phyloP scores from a whole-genome alignment of 257 asterid species.

The Primulina eburnea region DNA sequence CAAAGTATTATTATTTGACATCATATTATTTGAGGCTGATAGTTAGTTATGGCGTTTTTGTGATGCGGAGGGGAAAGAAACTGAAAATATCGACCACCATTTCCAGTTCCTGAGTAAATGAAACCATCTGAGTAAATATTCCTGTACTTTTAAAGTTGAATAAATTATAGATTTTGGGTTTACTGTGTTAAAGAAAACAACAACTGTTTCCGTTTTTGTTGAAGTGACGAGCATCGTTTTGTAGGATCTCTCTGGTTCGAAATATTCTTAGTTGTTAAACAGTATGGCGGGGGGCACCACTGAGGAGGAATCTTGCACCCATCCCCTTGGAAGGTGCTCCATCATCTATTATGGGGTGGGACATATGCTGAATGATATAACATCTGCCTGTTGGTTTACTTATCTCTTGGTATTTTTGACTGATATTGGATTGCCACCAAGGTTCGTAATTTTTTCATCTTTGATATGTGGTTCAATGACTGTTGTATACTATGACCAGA shows the following conservation, averaged over 20 bases:
- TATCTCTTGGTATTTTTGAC: slow-evolving; percentile 87
- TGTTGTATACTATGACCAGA: background rate
- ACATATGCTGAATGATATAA: slow-evolving; percentile 89
- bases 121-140: too few relatives aligned
- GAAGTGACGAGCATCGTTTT: slow-evolving; percentile 22
- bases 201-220: background rate
- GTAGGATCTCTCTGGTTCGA: slow-evolving; percentile 29
- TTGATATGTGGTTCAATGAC: slow-evolving; percentile 11
- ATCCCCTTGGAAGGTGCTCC: slow-evolving; percentile 56
- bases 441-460: slow-evolving; percentile 43
- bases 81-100: too few relatives aligned
- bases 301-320: slow-evolving; percentile 47
- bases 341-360: slow-evolving; percentile 80
- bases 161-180: background rate
- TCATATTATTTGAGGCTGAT: too few relatives aligned
- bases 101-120: too few relatives aligned
- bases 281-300: slow-evolving; percentile 36
- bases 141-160: background rate
- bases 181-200: background rate
- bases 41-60: too few relatives aligned
- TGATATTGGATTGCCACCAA: slow-evolving; percentile 78
- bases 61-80: too few relatives aligned
- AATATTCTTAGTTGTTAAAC: slow-evolving; percentile 16
- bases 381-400: slow-evolving; percentile 95
- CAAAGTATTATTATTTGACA: too few relatives aligned